Conservation (phyloP, 2,329 filamentous ascomycete species). For the Graphilbum sp. region DNA sequence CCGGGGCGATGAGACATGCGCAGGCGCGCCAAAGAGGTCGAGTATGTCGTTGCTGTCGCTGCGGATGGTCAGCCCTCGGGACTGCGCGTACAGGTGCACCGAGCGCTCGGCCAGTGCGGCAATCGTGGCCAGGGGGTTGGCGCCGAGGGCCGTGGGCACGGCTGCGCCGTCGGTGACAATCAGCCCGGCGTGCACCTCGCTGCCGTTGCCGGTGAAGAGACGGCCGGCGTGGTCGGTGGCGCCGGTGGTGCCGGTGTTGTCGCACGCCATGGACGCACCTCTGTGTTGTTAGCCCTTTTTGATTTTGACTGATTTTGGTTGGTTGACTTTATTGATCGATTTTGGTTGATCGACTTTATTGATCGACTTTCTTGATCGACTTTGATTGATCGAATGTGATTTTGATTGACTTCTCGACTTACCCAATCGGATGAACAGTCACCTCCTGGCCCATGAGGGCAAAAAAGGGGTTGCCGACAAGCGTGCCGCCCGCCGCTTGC, state of each 20-base stretch:
- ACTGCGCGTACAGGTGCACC: slow-evolving; percentile 31
- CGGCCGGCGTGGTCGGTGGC: slow-evolving; percentile 46
- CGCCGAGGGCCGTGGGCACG: slow-evolving; percentile 44
- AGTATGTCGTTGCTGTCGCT: slow-evolving; percentile 28
- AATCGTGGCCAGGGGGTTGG: slow-evolving; percentile 55
- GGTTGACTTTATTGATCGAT: too few species aligned
- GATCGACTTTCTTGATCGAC: too few species aligned
- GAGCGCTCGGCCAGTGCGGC: slow-evolving; percentile 50
- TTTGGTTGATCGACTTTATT: too few species aligned
- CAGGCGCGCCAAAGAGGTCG: slow-evolving; percentile 37
- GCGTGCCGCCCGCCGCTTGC: slow-evolving; percentile 39
- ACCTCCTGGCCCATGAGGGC: slow-evolving; percentile 39
- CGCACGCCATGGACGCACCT: slow-evolving; percentile 44
- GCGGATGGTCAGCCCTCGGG: slow-evolving; percentile 26
- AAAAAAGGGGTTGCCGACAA: slow-evolving; percentile 41
- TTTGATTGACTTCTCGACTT: too few species aligned
- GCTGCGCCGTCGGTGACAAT: slow-evolving; percentile 45
- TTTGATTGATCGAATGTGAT: too few species aligned
- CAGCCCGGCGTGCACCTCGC: slow-evolving; percentile 37
- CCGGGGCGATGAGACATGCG: too few species aligned
- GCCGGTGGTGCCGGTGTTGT: slow-evolving; percentile 38
- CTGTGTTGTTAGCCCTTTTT: slow-evolving; percentile 1
- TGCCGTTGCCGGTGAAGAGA: slow-evolving; percentile 35
- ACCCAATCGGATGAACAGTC: slow-evolving; percentile 51
- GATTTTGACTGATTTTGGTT: too few species aligned